These are phyloP conservation scores for Ajuga chamaepitys DNA, from an alignment of 257 asterid genomes.

Conservation along the genomic window DNA sequence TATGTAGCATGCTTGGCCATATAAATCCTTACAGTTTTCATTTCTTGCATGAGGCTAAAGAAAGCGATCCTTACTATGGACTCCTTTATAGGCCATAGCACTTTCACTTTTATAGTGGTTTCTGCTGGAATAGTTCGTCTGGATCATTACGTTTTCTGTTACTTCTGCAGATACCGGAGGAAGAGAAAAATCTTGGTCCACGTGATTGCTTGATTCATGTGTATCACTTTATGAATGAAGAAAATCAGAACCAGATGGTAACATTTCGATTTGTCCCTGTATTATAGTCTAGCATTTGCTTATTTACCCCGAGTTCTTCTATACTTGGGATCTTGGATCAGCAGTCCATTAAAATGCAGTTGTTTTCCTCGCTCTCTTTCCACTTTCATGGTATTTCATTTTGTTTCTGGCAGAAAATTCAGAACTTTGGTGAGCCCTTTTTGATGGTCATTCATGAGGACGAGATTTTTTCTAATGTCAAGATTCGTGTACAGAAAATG, in stretches of 20 bases:
- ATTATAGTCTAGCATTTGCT: background rate
- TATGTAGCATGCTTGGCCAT: background rate
- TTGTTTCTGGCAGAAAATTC: conserved; percentile 34
- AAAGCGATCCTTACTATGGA: conserved; percentile 1
- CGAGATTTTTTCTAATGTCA: conserved; percentile 42
- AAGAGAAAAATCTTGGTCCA: conserved; percentile 32
- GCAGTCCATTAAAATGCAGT: conserved; percentile 8
- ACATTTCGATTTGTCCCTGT: conserved; percentile 8
- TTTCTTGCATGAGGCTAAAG: background rate
- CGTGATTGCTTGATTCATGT: conserved; percentile 50
- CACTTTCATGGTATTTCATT: background rate
- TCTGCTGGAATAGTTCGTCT: background rate
- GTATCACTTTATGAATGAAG: conserved; percentile 44
- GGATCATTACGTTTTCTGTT: background rate
- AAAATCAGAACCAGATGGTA: conserved; percentile 47
- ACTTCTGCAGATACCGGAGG: conserved; percentile 39
- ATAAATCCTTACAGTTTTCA: background rate
- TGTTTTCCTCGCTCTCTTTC: background rate
- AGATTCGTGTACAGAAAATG: conserved; percentile 42
- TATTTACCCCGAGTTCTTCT: background rate
- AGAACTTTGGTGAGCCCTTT: conserved; percentile 57
- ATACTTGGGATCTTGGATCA: background rate
- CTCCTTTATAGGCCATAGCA: background rate
- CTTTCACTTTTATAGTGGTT: background rate
- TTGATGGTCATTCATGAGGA: conserved; percentile 41